phyloP scores from a whole-genome alignment of 805 yeast species.

The Grigorovia transvaalensis region DNA sequence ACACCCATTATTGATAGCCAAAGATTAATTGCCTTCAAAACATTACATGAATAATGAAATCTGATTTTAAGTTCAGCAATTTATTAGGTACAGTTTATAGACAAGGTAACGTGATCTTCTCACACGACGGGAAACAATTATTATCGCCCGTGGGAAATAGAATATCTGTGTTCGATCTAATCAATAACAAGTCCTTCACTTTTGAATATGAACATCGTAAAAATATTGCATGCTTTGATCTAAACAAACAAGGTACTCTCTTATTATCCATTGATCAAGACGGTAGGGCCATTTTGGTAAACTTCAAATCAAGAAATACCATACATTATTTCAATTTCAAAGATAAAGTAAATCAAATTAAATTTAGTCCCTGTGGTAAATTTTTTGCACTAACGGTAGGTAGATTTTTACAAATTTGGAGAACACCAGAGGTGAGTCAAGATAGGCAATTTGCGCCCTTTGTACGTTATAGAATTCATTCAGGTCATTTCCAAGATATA shows the following conservation, averaged over 20 bases:
- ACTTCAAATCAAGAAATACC: conserved; percentile 72
- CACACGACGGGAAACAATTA: conserved; percentile 74
- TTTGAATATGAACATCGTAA: conserved; percentile 88
- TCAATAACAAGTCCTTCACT: conserved; percentile 77
- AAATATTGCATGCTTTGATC: conserved; percentile 65
- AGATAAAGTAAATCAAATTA: conserved; percentile 59
- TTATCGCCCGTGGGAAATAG: conserved; percentile 93
- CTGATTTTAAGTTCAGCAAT: conserved; percentile 83
- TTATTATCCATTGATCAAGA: conserved; percentile 77
- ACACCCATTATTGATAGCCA: background rate
- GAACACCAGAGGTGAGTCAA: conserved; percentile 68
- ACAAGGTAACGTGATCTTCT: conserved; percentile 80
- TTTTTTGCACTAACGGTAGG: conserved; percentile 80
- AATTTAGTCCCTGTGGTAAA: conserved; percentile 82
- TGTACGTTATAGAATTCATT: conserved; percentile 77
- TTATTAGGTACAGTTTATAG: conserved; percentile 89
- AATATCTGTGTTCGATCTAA: conserved; percentile 77
- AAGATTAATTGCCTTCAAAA: too few relatives aligned
- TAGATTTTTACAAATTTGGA: conserved; percentile 84
- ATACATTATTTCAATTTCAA: conserved; percentile 91
- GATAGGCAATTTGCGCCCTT: conserved; percentile 95
- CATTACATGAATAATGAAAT: conserved; percentile 44
- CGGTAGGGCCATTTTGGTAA: conserved; percentile 88
- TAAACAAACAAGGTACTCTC: conserved; percentile 73
- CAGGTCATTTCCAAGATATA: conserved; percentile 86